Evolutionary conservation across 495 filamentous ascomycete species (phyloP), one percentile per base, ranked within the genome.

Genomic region (Cladorrhinum samala): DNA sequence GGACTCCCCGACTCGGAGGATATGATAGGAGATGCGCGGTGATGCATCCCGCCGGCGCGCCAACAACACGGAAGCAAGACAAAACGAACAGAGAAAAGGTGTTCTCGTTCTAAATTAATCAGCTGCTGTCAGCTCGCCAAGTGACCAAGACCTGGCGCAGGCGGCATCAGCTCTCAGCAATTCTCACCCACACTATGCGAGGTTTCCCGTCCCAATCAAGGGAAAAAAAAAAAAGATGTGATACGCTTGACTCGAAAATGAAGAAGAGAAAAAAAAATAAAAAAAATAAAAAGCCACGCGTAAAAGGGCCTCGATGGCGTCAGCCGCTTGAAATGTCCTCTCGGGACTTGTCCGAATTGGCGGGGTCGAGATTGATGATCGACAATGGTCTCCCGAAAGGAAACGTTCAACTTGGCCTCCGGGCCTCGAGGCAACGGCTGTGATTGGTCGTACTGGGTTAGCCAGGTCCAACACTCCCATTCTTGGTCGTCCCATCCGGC

Each of bases 51-150:
- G 27, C 27, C 27, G n/a, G n/a, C n/a, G n/a, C n/a, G n/a, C n/a
- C n/a, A n/a, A n/a, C n/a, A n/a, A 41, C 39, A 41, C 39, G 39
- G 39, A 47, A 27, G 45, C 20, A n/a, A 30, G 13, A 27, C 45
- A 1, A n/a, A n/a, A 33, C 13, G 36, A 25, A 39, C 19, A 5
- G 17, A 25, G 36, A 25, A 39, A 39, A 5, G 17, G 19, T 41
- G 1, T 37, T 39, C 9, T 25, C 46, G 30, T 25, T 21, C 30
- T 30, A 37, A 49, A 17, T 33, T 33, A 30, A 42, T n/a, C 49
- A 55, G 33, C 45, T 27, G 17, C 19, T 18, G 23, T 55, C 53
- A 50, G 53, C 53, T 41, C 39, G 24, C 53, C 45, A 43, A 50
- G 40, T 18, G 8, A 33, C 27, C 6, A 5, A 33, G 27, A 11